These are phyloP conservation scores for Clarireedia monteithiana DNA, from an alignment of 2,329 filamentous ascomycete genomes.

Conservation along the genomic window DNA sequence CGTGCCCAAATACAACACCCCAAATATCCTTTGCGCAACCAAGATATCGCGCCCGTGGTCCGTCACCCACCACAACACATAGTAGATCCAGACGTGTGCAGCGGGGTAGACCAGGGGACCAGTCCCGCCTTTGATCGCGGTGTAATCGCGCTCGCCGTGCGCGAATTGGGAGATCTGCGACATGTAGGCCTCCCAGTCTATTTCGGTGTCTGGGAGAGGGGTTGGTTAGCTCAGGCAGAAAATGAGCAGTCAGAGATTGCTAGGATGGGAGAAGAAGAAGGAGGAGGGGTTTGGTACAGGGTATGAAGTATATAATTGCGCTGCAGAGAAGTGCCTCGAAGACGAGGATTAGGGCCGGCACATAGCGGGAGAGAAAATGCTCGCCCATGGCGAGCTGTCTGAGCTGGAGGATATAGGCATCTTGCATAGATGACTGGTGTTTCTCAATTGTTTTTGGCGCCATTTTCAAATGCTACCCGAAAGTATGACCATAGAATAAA, in stretches of 20 bases:
- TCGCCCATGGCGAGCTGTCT: conserved; percentile 21
- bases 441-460: not conserved
- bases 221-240: not conserved
- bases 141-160: conserved; percentile 82
- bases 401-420: conserved; percentile 14
- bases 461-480: not conserved
- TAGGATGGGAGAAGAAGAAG: not conserved
- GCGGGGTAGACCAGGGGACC: conserved; percentile 94
- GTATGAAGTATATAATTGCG: conserved; percentile 24
- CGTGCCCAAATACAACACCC: conserved; percentile 66
- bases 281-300: conserved; percentile 18
- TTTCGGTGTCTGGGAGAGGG: conserved; percentile 70
- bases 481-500: not conserved
- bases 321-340: conserved; percentile 25
- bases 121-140: conserved; percentile 75
- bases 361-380: conserved; percentile 24
- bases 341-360: conserved; percentile 19
- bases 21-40: conserved; percentile 79
- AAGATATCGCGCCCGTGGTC: conserved; percentile 67
- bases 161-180: conserved; percentile 76
- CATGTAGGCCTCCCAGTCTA: conserved; percentile 98
- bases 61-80: conserved; percentile 69
- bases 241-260: not conserved
- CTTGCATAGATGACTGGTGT: conserved; percentile 6
- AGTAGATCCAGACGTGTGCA: conserved; percentile 88